These are phyloP conservation scores for Nitzschia sp. DNA, from an alignment of 108 stramenopile genomes.

Conservation along the genomic window DNA sequence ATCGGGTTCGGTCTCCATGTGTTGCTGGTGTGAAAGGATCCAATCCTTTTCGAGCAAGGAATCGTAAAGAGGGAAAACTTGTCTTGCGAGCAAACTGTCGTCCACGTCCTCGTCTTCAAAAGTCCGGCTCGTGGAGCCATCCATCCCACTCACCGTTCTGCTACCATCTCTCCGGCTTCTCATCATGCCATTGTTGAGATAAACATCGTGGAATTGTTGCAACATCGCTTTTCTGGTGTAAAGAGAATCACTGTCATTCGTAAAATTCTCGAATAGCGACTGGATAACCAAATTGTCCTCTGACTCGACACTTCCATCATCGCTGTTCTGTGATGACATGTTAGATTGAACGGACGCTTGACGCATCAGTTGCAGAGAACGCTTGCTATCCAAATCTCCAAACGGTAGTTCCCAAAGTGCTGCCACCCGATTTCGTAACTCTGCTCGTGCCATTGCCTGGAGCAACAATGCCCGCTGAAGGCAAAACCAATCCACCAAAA, in stretches of 20 bases:
- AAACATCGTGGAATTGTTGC: constrained; percentile 48
- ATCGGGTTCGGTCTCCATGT: constrained; percentile 10
- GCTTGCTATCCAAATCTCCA: constrained; percentile 20
- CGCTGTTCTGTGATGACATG: background rate
- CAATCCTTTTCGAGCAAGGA: constrained; percentile 47
- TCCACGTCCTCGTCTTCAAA: constrained; percentile 8
- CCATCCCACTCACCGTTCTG: background rate
- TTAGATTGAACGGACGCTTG: constrained; percentile 15
- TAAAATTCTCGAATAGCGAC: constrained; percentile 48
- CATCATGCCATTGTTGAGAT: constrained; percentile 7
- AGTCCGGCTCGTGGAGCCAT: background rate
- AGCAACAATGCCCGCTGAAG: constrained; percentile 50
- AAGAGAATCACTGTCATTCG: constrained; percentile 40
- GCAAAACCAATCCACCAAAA: constrained; percentile 65
- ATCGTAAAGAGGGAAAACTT: constrained; percentile 49
- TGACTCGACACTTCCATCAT: constrained; percentile 25
- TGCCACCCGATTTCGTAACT: constrained; percentile 39
- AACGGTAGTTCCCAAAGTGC: constrained; percentile 44
- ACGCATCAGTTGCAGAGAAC: constrained; percentile 21
- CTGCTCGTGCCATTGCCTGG: constrained; percentile 63
- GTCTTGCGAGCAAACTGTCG: constrained; percentile 31
- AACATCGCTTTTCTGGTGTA: constrained; percentile 25
- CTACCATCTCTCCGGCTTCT: background rate
- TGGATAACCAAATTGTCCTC: constrained; percentile 18
- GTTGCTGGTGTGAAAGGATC: constrained; percentile 45